Conservation (phyloP, 306 rosid genomes). For the Quercus aquifolioides region DNA sequence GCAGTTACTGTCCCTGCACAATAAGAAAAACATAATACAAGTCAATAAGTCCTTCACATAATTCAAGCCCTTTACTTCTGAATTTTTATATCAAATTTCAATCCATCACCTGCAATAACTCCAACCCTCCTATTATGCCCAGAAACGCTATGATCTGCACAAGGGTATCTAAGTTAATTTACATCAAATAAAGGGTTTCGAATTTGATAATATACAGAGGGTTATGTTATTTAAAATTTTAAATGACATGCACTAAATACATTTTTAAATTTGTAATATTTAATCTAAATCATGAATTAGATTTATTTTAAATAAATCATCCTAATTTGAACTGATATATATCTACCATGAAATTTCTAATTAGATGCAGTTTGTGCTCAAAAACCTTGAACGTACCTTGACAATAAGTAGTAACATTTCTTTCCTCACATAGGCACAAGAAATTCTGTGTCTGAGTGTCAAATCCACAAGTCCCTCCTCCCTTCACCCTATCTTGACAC, state of each 20-base stretch:
- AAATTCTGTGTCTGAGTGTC: constrained; percentile 47
- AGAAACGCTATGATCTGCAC: constrained; percentile 62
- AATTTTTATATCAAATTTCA: neutral
- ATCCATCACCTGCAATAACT: constrained; percentile 71
- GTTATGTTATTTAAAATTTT: too few species aligned
- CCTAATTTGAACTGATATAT: too few species aligned
- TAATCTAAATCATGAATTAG: too few species aligned
- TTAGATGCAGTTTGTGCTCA: neutral
- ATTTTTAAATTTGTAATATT: too few species aligned
- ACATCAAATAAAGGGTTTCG: neutral
- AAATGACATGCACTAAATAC: too few species aligned
- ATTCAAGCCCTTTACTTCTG: neutral
- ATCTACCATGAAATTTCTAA: neutral
- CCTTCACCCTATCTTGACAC: constrained; percentile 74
- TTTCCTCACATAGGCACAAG: constrained; percentile 63
- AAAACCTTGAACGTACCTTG: constrained; percentile 39
- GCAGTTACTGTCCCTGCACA: constrained; percentile 66
- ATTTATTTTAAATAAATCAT: too few species aligned
- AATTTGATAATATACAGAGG: too few species aligned
- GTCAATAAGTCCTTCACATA: constrained; percentile 1
- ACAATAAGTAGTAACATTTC: constrained; percentile 80
- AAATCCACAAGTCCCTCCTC: constrained; percentile 89
- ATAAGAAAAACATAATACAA: neutral
- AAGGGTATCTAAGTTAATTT: neutral
- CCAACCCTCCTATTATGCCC: constrained; percentile 43